Base-by-base conservation (phyloP, 164 flowering plant species). In the Sextonia rubra region DNA sequence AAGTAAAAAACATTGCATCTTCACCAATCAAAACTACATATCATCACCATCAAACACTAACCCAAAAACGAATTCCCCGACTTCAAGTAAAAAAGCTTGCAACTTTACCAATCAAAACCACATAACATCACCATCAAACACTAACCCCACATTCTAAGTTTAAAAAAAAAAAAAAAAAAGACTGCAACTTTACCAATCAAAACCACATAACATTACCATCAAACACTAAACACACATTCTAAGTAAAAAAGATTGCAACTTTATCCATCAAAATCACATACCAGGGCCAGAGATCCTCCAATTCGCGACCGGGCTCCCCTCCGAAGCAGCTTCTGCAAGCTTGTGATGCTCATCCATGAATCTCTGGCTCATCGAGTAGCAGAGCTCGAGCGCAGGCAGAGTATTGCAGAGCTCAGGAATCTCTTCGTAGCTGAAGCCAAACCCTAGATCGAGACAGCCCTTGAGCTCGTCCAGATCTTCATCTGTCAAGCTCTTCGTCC, bases 211-310 rank as follows among this genome's bases (percentile, higher is more conserved):
- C n/a, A n/a, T n/a, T n/a, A n/a, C n/a, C n/a, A n/a, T n/a, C n/a
- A n/a, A n/a, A n/a, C n/a, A n/a, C n/a, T n/a, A n/a, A n/a, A n/a
- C n/a, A n/a, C n/a, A n/a, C n/a, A n/a, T n/a, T n/a, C n/a, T n/a
- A 32, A 32, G 44, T 6, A 32, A 32, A 6, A 32, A 32, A 32
- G 44, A 32, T 32, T 32, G 44, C 44, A 32, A 32, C 44, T 37
- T 37, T 37, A 37, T 9, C 44, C 6, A 37, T 12, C 23, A 61
- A 23, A 61, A 49, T 15, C 47, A 9, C 88, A 64, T 73, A 93
- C 98, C 98, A 78, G 97, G 98, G 78, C 92, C 82, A 24, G 97
- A 93, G 79, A 93, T 93, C 88, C 79, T 88, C 98, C 97, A 91
- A 72, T 83, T 91, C 7, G 98, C 89, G 67, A 91, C 77, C 12